Percentiles rank a stretch among this genome's conserved stretches.
Conservation (phyloP, 75 land plant species). For the Cunninghamia lanceolata region DNA sequence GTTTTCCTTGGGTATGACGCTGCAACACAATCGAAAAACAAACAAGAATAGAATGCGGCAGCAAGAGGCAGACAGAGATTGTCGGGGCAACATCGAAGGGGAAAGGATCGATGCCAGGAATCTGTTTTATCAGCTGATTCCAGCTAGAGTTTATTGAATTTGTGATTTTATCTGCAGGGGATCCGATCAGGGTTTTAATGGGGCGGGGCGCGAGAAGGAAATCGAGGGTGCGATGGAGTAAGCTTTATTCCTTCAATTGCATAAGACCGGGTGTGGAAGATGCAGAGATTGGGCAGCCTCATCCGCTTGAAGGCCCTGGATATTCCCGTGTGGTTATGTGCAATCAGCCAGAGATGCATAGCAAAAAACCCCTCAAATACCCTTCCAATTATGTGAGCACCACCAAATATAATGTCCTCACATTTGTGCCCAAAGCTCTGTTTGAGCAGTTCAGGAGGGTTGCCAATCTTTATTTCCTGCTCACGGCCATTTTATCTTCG, state of each 20-base stretch:
- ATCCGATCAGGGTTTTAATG: background rate
- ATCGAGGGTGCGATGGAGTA: conserved; percentile 50
- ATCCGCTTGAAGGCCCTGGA: conserved; percentile 49
- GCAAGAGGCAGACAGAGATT: no score
- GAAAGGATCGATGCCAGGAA: no score
- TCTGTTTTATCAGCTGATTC: no score
- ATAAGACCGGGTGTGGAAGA: conserved; percentile 31
- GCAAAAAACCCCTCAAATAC: conserved; percentile 62
- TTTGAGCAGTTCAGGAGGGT: conserved; percentile 94
- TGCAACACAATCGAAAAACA: no score
- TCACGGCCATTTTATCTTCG: conserved; percentile 62
- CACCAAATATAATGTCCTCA: conserved; percentile 79
- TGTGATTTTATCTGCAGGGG: no score
- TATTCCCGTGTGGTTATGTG: conserved; percentile 72
- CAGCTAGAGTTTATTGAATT: no score
- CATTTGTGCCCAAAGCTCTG: conserved; percentile 82
- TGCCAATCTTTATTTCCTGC: conserved; percentile 86
- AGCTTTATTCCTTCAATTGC: conserved; percentile 62
- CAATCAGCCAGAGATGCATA: conserved; percentile 59
- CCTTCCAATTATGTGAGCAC: conserved; percentile 69
- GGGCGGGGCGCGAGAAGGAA: conserved; percentile 34
- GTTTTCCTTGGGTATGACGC: no score
- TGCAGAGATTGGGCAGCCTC: conserved; percentile 3
- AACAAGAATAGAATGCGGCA: no score
- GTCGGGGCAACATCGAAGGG: no score